Base-by-base conservation (phyloP, 768 basidiomycete species). In the Hypsizygus marmoreus region DNA sequence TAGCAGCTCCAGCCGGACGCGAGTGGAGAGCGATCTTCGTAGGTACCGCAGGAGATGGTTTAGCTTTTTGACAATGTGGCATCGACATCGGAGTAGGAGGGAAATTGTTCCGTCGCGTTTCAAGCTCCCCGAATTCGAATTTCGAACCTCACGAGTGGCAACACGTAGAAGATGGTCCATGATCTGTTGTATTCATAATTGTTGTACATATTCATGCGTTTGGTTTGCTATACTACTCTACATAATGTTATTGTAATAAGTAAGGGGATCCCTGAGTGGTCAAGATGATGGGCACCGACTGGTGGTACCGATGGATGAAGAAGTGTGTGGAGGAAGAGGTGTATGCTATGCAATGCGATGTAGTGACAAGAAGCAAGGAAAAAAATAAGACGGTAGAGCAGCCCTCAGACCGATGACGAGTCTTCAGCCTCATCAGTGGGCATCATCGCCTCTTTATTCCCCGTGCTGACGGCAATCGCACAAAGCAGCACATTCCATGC, bases 401-500 rank as follows among this genome's bases (percentile, higher is more conserved):
- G 23, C 17, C 2, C n/a, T n/a, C n/a, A 2, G 37, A 13, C 14
- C 20, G 22, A n/a, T 12, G 14, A 7, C 14, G 42, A 13, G 29
- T 12, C 17, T 4, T 20, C 30, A 39, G 23, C 6, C n/a, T 38
- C 34, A 24, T 46, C 26, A 12, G 40, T 44, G 10, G 47, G n/a
- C 2, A 57, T 45, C 50, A 58, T 54, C 14, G 56, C 53, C 2
- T 57, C 40, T 4, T 60, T 61, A 16, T 63, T 61, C 4, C 76
- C 74, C 11, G 75, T 77, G 19, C 74, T 70, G 40, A 80, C 65
- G 20, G 77, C 73, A 61, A 84, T 69, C 20, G 84, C 84, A 6
- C 72, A 74, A n/a, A 86, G 66, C 12, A 88, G 63, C 29, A 84
- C 70, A 56, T 80, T 76, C 85, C 87, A 91, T 32, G 81, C 76